Base-by-base conservation (phyloP, 768 basidiomycete genomes). In the Russula sp. region DNA sequence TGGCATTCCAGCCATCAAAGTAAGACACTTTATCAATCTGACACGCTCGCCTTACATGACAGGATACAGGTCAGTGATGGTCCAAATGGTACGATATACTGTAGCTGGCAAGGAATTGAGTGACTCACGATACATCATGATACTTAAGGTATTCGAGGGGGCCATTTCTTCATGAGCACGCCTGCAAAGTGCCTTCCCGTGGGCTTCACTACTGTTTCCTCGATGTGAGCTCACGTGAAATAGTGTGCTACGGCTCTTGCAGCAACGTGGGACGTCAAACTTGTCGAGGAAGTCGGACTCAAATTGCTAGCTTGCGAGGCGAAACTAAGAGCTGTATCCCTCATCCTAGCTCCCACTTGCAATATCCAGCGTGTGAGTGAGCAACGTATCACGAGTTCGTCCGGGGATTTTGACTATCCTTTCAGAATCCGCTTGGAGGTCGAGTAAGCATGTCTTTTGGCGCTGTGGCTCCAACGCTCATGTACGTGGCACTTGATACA, bases 81-180 rank as follows among this genome's bases (percentile, higher is more conserved):
- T 2, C 89, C 89, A 0, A 91, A 91, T 69, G 89, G 88, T 74
- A 68, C 37, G 78, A 80, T 2, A 50, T 20, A 13, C 16, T 27
- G 31, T 37, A 54, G 22, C 42, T 49, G 27, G n/a, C 35, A n/a
- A 39, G n/a, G n/a, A n/a, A 47, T 16, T 54, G 47, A 49, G 44
- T 6, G 63, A 8, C 61, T 8, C 54, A 35, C 58, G 6, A 5
- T 62, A 7, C 10, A 4, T 40, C 13, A 4, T 27, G 27, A 27
- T 37, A 42, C 32, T 55, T 10, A 62, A 80, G 79, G 79, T n/a
- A 75, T 81, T 55, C 72, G 89, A 65, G 89, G 89, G 16, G 84
- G 86, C 69, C 85, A 86, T 69, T 90, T 89, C 77, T 87, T 90
- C 70, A 88, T 88, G 85, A 79, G 86, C 39, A 88, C 88, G 0